A percentile compares a stretch with the other conserved stretches of the same genome.
Evolutionary conservation across 371 early-diverging fungal species (phyloP).

Genomic region (Lichtheimia ramosa): DNA sequence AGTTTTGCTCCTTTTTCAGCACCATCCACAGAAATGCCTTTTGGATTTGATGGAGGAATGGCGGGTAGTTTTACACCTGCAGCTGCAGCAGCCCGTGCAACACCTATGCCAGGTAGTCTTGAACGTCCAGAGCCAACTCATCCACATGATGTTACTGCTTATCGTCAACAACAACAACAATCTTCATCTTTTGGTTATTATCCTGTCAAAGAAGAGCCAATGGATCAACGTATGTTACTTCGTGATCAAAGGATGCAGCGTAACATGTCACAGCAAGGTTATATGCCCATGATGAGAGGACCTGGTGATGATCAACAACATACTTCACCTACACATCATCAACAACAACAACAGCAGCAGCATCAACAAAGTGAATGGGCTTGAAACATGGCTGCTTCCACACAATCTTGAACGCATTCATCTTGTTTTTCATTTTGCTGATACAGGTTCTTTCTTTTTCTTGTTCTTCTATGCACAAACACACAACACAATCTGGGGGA

Average conservation of each 20-base stretch:
- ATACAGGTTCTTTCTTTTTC: slow-evolving; percentile 5
- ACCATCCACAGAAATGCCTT: slow-evolving; percentile 8
- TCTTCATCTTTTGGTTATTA: slow-evolving; percentile 5
- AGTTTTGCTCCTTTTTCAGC: slow-evolving; percentile 11
- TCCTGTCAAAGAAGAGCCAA: slow-evolving; percentile 11
- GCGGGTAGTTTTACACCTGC: slow-evolving; percentile 2
- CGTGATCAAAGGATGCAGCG: slow-evolving; percentile 9
- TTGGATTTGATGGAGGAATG: slow-evolving; percentile 12
- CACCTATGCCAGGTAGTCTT: background rate
- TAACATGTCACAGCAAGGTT: slow-evolving; percentile 13
- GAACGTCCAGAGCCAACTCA: slow-evolving; percentile 14
- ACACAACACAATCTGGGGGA: background rate
- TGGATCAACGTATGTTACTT: slow-evolving; percentile 10
- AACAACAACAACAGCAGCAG: slow-evolving; percentile 2
- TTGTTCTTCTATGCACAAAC: background rate
- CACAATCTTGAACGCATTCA: background rate
- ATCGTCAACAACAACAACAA: slow-evolving; percentile 4
- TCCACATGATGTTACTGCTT: slow-evolving; percentile 6
- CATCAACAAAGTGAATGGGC: background rate
- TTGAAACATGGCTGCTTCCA: background rate
- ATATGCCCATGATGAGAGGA: slow-evolving; percentile 5
- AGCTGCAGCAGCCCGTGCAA: background rate
- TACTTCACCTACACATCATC: background rate
- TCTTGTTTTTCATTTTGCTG: background rate
- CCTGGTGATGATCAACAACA: slow-evolving; percentile 2